Percentiles rank a stretch among this genome's conserved stretches.
These are phyloP conservation scores for Cadophora sp. DNA, from an alignment of 2,329 filamentous ascomycete species.

Conservation along the genomic window DNA sequence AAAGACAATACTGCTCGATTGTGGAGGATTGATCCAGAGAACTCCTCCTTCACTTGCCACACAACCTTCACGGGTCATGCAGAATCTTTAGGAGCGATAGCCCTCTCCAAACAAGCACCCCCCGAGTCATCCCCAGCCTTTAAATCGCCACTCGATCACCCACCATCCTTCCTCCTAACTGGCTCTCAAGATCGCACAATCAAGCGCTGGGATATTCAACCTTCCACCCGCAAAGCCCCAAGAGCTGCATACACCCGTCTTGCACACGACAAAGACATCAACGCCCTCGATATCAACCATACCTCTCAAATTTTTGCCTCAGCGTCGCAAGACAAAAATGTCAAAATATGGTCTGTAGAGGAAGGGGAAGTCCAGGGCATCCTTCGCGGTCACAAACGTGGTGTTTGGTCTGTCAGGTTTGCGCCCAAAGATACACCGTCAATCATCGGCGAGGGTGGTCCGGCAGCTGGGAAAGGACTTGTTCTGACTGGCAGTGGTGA, in stretches of 20 bases:
- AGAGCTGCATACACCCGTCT: constrained; percentile 86
- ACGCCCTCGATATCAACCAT: constrained; percentile 84
- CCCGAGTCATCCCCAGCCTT: constrained; percentile 72
- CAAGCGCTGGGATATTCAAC: constrained; percentile 87
- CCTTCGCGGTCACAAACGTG: constrained; percentile 88
- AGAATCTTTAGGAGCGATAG: constrained; percentile 90
- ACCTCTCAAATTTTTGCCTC: constrained; percentile 86
- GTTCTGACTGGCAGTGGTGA: constrained; percentile 92
- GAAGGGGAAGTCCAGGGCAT: constrained; percentile 92
- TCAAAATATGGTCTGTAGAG: constrained; percentile 94
- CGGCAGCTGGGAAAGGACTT: constrained; percentile 79
- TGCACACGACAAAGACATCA: constrained; percentile 98
- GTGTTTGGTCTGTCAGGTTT: constrained; percentile 95
- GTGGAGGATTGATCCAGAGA: constrained; percentile 83
- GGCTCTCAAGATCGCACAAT: constrained; percentile 95
- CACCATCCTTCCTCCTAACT: constrained; percentile 85
- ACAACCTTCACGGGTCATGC: constrained; percentile 89
- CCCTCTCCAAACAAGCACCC: constrained; percentile 76
- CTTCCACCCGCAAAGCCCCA: constrained; percentile 57
- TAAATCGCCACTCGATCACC: constrained; percentile 76
- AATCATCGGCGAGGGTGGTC: constrained; percentile 74
- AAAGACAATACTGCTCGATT: constrained; percentile 95
- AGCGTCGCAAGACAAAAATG: constrained; percentile 93
- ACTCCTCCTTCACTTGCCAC: constrained; percentile 78
- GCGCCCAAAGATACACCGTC: constrained; percentile 79